A percentile compares a stretch with the other conserved stretches of the same genome.
Evolutionary conservation across 768 basidiomycete genomes (phyloP).

Genomic region (Chalciporus chontae): DNA sequence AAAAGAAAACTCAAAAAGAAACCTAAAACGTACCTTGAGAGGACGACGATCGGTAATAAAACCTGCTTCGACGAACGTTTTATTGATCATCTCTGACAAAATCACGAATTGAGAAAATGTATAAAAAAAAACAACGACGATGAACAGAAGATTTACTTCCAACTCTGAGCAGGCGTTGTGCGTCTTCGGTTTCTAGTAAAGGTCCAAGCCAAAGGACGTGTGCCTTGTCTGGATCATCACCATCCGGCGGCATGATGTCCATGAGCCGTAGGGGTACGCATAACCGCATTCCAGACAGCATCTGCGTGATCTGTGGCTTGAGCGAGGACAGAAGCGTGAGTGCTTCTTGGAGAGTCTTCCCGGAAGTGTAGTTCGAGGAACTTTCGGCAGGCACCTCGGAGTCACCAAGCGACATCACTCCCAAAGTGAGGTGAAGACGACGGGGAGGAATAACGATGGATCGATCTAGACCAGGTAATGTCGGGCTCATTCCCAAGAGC

Average conservation of each 20-base stretch:
- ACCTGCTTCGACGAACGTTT: conserved; percentile 37
- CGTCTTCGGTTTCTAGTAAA: conserved; percentile 29
- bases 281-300: conserved; percentile 35
- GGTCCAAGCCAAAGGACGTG: conserved; percentile 61
- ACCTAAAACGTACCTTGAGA: conserved; percentile 40
- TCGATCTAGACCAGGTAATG: conserved; percentile 50
- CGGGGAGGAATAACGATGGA: conserved; percentile 54
- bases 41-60: conserved; percentile 47
- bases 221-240: conserved; percentile 37
- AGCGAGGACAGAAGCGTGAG: conserved; percentile 40
- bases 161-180: conserved; percentile 29
- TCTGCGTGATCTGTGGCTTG: conserved; percentile 37
- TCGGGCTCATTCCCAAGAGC: conserved; percentile 24
- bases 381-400: conserved; percentile 5
- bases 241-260: conserved; percentile 45
- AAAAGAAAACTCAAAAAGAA: too few species aligned
- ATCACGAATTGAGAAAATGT: background rate
- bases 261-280: conserved; percentile 44
- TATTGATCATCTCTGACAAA: conserved; percentile 40
- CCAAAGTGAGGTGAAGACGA: conserved; percentile 70
- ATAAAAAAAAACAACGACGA: background rate
- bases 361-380: background rate
- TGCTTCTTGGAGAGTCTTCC: conserved; percentile 37
- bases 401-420: conserved; percentile 60
- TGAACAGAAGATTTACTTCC: conserved; percentile 30